Conservation (phyloP, 331 rosid species). For the Arachis monticola region DNA sequence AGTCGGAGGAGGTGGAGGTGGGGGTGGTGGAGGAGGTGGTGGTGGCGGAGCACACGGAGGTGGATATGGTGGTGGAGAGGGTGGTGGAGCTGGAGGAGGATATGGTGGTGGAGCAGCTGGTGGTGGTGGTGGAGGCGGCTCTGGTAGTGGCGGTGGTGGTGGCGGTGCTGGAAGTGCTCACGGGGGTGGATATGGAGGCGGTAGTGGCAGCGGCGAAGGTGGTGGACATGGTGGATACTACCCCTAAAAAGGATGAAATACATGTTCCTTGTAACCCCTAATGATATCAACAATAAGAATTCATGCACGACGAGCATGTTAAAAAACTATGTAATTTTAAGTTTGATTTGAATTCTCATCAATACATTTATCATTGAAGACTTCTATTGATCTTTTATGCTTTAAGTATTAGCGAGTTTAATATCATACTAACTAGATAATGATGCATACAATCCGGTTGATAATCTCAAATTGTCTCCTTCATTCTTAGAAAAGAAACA, state of each 20-base stretch:
- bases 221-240: slow-evolving; percentile 61
- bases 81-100: slow-evolving; percentile 37
- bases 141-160: slow-evolving; percentile 34
- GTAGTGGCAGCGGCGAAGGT: slow-evolving; percentile 53
- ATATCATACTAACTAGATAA: no score
- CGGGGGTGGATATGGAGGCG: slow-evolving; percentile 57
- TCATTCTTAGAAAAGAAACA: no score
- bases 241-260: slow-evolving; percentile 42
- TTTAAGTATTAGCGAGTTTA: no score
- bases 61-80: no score
- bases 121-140: slow-evolving; percentile 46
- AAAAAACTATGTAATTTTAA: neutral
- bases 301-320: slow-evolving; percentile 9
- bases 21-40: slow-evolving; percentile 41
- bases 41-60: neutral
- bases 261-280: neutral
- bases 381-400: neutral
- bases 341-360: neutral
- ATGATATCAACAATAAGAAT: slow-evolving; percentile 36
- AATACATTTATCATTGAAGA: neutral
- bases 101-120: slow-evolving; percentile 49
- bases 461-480: no score
- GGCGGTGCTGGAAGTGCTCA: slow-evolving; percentile 27
- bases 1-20: slow-evolving; percentile 19
- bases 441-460: no score